These are phyloP conservation scores for Datura wrightii DNA, from an alignment of 257 asterid species.

Conservation along the genomic window DNA sequence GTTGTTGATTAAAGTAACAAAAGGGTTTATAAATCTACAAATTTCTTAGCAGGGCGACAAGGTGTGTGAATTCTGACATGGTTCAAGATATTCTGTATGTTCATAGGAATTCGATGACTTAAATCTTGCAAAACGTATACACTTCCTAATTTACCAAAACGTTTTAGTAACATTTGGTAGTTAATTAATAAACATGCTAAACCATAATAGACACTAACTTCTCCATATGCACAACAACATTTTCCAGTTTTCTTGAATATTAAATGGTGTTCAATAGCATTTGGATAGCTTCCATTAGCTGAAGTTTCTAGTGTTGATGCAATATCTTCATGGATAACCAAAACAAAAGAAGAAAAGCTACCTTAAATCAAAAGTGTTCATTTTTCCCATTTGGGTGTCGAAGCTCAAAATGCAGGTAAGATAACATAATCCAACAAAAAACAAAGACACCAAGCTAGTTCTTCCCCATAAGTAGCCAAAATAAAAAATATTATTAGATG, in stretches of 20 bases:
- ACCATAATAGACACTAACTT: background rate
- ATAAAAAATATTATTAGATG: background rate
- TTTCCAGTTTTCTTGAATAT: background rate
- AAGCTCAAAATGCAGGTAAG: background rate
- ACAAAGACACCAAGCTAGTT: background rate
- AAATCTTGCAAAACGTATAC: background rate
- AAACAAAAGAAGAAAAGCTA: too few relatives aligned
- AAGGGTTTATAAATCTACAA: background rate
- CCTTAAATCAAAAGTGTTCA: too few relatives aligned
- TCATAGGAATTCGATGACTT: background rate
- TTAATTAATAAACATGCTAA: background rate
- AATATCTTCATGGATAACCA: background rate
- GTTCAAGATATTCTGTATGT: background rate
- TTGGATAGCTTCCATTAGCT: background rate
- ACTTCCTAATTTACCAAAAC: background rate
- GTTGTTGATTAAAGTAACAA: background rate
- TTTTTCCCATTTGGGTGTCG: too few relatives aligned
- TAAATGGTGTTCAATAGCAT: background rate
- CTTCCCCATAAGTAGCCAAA: background rate
- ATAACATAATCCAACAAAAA: background rate
- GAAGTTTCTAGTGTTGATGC: slow-evolving; percentile 7
- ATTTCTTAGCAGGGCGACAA: background rate
- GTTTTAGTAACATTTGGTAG: background rate
- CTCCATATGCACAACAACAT: background rate
- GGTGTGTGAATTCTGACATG: background rate